phyloP scores from a whole-genome alignment of 257 asterid genomes.

The Rehmannia glutinosa region DNA sequence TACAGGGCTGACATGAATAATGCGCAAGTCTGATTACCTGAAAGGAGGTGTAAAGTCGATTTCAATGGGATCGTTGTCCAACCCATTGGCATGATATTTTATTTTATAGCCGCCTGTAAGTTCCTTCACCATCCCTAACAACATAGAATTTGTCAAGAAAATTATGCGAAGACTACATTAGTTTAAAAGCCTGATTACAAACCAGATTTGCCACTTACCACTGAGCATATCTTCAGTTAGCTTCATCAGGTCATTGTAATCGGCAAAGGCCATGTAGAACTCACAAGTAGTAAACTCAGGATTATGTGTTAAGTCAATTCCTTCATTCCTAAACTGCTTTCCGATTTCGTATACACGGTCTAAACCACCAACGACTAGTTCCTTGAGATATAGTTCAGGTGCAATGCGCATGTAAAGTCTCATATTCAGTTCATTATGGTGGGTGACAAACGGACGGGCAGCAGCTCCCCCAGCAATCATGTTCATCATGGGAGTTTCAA shows the following conservation, averaged over 20 bases:
- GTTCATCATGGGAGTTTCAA: slow-evolving; percentile 94
- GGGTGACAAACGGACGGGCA: slow-evolving; percentile 90
- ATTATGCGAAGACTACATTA: not conserved
- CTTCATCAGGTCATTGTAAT: slow-evolving; percentile 81
- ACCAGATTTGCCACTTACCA: slow-evolving; percentile 20
- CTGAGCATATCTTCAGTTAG: slow-evolving; percentile 80
- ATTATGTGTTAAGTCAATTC: slow-evolving; percentile 88
- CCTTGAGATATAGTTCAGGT: slow-evolving; percentile 82
- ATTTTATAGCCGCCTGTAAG: slow-evolving; percentile 84
- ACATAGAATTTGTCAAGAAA: not conserved
- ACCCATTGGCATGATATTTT: slow-evolving; percentile 83
- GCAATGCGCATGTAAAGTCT: slow-evolving; percentile 82
- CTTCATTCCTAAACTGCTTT: slow-evolving; percentile 87
- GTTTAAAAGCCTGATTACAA: slow-evolving; percentile 19
- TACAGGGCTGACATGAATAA: not conserved
- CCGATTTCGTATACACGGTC: slow-evolving; percentile 94
- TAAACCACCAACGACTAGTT: slow-evolving; percentile 88
- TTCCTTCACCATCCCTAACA: slow-evolving; percentile 83
- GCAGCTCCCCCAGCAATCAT: slow-evolving; percentile 93
- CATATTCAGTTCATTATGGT: slow-evolving; percentile 81
- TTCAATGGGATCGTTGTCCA: slow-evolving; percentile 67
- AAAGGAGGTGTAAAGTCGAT: slow-evolving; percentile 98
- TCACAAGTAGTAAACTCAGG: slow-evolving; percentile 97
- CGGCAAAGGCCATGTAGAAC: slow-evolving; percentile 90
- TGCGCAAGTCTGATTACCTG: slow-evolving; percentile 41